Base-by-base conservation (phyloP, 495 filamentous ascomycete species). In the Extremus antarcticus region DNA sequence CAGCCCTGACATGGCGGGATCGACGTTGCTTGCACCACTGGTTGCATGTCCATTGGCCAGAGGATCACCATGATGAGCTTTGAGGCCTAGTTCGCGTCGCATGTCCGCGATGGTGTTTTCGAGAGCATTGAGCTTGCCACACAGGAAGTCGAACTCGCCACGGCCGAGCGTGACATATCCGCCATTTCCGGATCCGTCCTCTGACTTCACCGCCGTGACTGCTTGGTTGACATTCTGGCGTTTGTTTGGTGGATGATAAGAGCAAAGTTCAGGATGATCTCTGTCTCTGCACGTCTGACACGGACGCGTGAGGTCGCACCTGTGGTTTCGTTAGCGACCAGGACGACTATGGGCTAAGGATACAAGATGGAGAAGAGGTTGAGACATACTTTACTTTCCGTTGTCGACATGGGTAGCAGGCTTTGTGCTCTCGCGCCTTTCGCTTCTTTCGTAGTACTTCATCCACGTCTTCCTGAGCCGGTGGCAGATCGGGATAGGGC, bases 371-470 rank as follows among this genome's bases (percentile, higher is more conserved):
- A 39, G 35, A 9, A n/a, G 35, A 9, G 35, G 35, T 54, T 8
- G n/a, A 15, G 15, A 55, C 59, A 35, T 55, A 62, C 58, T 52
- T 58, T 19, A 64, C 70, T 54, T 72, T 72, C 29, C 70, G 57
- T 61, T 68, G 65, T 25, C 70, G 60, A 53, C 70, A 72, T 11
- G 68, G 68, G 54, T 71, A 70, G 55, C 70, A 72, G 2, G 67
- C 68, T 56, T 72, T 72, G 58, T 72, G 66, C 57, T 71, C 67
- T 10, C 70, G 50, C 13, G 67, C 66, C 49, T 72, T 72, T 2
- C 70, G 62, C 59, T 72, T 72, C 43, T 63, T 62, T 3, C 69
- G 59, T 39, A 72, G 56, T 29, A 70, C 68, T 22, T 72, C 68
- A 56, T 72, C 69, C 24, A 72, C 66, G 46, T 72, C 69, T 19